phyloP scores from a whole-genome alignment of 768 basidiomycete species.

The Suillus plorans region DNA sequence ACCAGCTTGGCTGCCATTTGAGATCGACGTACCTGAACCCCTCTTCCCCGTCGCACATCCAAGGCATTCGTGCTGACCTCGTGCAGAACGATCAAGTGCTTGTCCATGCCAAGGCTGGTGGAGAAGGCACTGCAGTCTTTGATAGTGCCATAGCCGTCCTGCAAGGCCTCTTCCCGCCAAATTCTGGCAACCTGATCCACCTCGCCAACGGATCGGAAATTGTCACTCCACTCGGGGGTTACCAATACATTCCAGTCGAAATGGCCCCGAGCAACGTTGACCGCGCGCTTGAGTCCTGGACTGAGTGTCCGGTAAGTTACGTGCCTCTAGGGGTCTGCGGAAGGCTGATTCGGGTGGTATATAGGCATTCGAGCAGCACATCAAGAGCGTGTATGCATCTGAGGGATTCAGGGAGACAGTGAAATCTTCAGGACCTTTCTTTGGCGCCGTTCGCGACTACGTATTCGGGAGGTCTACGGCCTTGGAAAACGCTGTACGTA shows the following conservation, averaged over 20 bases:
- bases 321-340: conserved; percentile 8
- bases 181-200: conserved; percentile 59
- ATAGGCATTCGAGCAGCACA: conserved; percentile 67
- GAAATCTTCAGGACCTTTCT: conserved; percentile 61
- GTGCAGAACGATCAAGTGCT: conserved; percentile 71
- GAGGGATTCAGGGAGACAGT: conserved; percentile 60
- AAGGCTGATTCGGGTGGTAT: conserved; percentile 29
- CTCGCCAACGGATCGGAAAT: conserved; percentile 78
- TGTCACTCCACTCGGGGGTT: conserved; percentile 75
- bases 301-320: conserved; percentile 50
- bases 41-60: conserved; percentile 65
- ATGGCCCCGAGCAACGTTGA: conserved; percentile 47
- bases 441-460: conserved; percentile 62
- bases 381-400: conserved; percentile 60
- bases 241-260: conserved; percentile 87
- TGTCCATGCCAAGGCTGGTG: conserved; percentile 77
- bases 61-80: conserved; percentile 62
- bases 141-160: conserved; percentile 80
- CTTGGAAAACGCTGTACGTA: conserved; percentile 63
- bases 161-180: conserved; percentile 85
- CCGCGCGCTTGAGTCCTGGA: conserved; percentile 80
- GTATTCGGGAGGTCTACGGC: conserved; percentile 64
- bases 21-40: conserved; percentile 67
- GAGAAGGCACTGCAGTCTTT: conserved; percentile 79
- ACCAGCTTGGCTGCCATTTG: conserved; percentile 59